phyloP scores from a whole-genome alignment of 345 rosid species.

The Eucalyptus brandiana region DNA sequence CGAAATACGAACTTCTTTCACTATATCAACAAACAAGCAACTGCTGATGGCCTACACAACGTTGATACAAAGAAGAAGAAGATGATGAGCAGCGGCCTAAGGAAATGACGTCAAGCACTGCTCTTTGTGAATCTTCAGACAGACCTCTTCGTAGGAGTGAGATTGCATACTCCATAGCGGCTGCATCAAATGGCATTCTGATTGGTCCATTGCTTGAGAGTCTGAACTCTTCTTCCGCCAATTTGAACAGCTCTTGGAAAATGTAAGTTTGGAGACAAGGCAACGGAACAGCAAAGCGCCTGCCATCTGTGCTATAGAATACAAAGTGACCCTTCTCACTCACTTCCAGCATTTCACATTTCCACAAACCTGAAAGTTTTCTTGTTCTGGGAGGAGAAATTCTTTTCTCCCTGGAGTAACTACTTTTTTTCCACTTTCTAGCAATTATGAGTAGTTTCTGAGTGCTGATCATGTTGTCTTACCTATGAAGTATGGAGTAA shows the following conservation, averaged over 20 bases:
- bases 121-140: not conserved
- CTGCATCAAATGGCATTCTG: not conserved
- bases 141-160: not conserved
- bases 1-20: not conserved
- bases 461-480: not conserved
- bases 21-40: not conserved
- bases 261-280: not conserved
- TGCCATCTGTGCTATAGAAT: not conserved
- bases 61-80: not conserved
- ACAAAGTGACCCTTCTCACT: not conserved
- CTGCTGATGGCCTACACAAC: not conserved
- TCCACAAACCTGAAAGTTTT: not conserved
- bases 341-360: not conserved
- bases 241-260: not conserved
- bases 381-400: not conserved
- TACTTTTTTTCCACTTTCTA: not conserved
- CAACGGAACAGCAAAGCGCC: not conserved
- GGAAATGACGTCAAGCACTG: not conserved
- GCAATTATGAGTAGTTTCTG: not conserved
- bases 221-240: not conserved
- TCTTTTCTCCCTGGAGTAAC: not conserved
- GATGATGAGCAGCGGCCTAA: not conserved
- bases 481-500: not conserved
- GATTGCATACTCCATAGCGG: not conserved
- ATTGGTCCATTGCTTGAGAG: not conserved